These are phyloP conservation scores for Sequoiadendron giganteum DNA, from an alignment of 75 land plant species.

Conservation along the genomic window DNA sequence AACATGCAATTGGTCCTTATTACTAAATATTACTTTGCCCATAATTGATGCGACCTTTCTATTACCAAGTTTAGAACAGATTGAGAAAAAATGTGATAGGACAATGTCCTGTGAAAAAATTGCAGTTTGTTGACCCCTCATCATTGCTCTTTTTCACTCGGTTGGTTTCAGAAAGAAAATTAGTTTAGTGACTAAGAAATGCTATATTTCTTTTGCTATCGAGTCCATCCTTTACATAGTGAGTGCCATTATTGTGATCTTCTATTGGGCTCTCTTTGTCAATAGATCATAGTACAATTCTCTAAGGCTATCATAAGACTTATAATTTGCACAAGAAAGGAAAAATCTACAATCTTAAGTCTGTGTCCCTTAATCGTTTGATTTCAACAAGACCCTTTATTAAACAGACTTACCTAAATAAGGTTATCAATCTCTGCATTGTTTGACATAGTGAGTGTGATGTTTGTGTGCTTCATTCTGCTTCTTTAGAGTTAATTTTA, in stretches of 20 bases:
- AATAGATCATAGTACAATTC: not conserved
- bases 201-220: not conserved
- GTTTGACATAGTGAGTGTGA: not conserved
- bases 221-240: not conserved
- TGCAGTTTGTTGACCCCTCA: not conserved
- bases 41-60: not conserved
- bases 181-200: not conserved
- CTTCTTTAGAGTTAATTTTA: not conserved
- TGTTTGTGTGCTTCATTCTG: not conserved
- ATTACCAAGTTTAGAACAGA: not conserved
- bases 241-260: not conserved
- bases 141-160: not conserved
- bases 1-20: too few species aligned
- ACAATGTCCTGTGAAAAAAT: not conserved
- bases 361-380: not conserved
- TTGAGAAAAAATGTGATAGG: not conserved
- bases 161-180: too few species aligned
- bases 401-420: not conserved
- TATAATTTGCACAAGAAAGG: not conserved
- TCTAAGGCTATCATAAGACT: not conserved
- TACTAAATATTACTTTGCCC: not conserved
- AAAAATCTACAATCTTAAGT: not conserved
- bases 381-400: not conserved
- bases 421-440: not conserved
- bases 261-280: not conserved